Evolutionary conservation across 1,284 basidiomycete species (phyloP), one percentile per base, ranked within the genome.

Genomic region (Leccinum angustisporum): DNA sequence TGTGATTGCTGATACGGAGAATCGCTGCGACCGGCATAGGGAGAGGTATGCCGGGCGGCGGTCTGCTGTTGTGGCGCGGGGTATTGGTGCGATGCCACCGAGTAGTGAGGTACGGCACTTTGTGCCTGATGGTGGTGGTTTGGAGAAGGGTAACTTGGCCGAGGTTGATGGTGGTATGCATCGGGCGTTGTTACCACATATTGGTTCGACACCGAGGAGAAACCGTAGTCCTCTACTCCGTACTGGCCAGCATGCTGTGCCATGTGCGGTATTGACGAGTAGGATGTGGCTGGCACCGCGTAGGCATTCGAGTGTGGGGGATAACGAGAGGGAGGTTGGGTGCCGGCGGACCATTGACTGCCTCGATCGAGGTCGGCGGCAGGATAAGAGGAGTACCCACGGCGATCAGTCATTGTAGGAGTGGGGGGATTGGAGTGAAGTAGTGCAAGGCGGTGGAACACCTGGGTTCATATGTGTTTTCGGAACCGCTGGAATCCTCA

Each of bases 1-100:
- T 88, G 86, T 55, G 70, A 53, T 60, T 67, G 66, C 62, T 68
- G 70, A 61, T 67, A 74, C 16, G 68, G 64, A 18, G 70, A 57
- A 46, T 70, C 71, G 27, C 64, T 64, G 46, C 73, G 74, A 57
- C 68, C 70, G 21, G 71, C 65, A 68, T 76, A 73, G 30, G 72
- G 63, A 27, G 70, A 64, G 10, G 68, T 67, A 5, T 62, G 66
- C 4, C 64, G 70, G 38, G 62, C 16, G 34, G 31, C 55, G 27
- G 61, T 31, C 57, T 67, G 68, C 4, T 69, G 65, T 71, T 56
- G 72, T 25, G 60, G 66, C 53, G 61, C 66, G 66, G 68, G 53
- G 62, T 75, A 73, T 50, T 63, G 65, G 54, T 75, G 73, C 25
- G 67, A 62, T 58, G 71, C 62, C 52, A 72, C 67, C 36, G 70